Conservation (phyloP, 176 grass and related monocot genomes). For the Aegilops bicornis region DNA sequence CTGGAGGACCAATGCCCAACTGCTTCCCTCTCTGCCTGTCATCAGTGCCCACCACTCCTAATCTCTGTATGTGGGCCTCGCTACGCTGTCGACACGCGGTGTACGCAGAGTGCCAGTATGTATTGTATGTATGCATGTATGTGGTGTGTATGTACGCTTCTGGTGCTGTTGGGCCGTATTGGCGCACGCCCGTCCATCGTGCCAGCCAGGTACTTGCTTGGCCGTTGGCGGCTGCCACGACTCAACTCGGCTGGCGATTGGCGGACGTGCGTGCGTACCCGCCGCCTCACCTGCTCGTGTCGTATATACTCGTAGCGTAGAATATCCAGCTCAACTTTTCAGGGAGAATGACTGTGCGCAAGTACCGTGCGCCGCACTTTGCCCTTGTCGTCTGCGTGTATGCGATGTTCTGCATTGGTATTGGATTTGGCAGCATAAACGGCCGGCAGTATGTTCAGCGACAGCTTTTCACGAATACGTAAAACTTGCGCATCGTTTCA, state of each 20-base stretch:
- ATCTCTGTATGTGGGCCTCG: too few species aligned
- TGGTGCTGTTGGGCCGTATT: neutral
- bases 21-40: neutral
- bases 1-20: constrained; percentile 22
- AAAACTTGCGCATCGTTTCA: too few species aligned
- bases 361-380: neutral
- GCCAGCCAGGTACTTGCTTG: neutral
- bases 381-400: neutral
- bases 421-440: neutral
- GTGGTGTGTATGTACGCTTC: neutral
- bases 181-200: neutral
- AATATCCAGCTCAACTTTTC: neutral
- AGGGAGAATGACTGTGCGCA: neutral
- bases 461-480: too few species aligned
- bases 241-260: too few species aligned
- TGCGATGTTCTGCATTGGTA: neutral
- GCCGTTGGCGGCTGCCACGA: neutral
- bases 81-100: neutral
- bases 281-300: neutral
- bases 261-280: neutral
- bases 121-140: too few species aligned
- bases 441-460: too few species aligned
- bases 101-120: neutral
- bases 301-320: neutral
- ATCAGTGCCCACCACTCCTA: neutral